phyloP scores from a whole-genome alignment of 192 early-diverging fungal species.

The Entophlyctis luteolus region DNA sequence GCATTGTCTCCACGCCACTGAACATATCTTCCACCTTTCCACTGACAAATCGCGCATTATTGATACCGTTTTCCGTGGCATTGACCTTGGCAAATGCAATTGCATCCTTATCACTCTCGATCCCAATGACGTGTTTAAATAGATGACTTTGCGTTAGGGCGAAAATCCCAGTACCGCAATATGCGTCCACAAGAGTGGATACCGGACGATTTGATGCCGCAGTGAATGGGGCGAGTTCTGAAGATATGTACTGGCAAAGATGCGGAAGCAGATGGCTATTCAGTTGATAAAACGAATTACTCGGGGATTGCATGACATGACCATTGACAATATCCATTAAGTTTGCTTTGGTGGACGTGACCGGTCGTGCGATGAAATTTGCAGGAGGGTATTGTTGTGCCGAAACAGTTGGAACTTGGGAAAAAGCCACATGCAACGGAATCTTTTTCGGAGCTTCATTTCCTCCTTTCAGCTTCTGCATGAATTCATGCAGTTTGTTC shows the following conservation, averaged over 20 bases:
- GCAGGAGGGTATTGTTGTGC: conserved; percentile 29
- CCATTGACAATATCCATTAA: conserved; percentile 32
- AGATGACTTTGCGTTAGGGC: conserved; percentile 56
- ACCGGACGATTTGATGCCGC: conserved; percentile 19
- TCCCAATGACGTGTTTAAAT: conserved; percentile 63
- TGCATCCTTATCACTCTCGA: conserved; percentile 60
- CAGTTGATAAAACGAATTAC: conserved; percentile 68
- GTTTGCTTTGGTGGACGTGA: background rate
- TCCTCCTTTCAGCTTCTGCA: too few species aligned
- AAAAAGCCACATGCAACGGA: background rate
- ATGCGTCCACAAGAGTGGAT: conserved; percentile 67
- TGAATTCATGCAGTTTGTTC: background rate
- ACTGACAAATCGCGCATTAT: conserved; percentile 54
- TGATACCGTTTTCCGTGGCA: conserved; percentile 45
- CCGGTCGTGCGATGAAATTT: background rate
- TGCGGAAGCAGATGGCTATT: conserved; percentile 63
- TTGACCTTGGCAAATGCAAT: conserved; percentile 65
- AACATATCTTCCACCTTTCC: conserved; percentile 62
- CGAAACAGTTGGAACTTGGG: background rate
- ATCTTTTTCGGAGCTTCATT: too few species aligned
- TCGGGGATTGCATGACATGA: conserved; percentile 57
- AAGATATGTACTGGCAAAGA: conserved; percentile 58
- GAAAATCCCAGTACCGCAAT: conserved; percentile 72
- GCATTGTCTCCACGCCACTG: conserved; percentile 29
- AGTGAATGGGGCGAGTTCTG: conserved; percentile 44